Base-by-base conservation (phyloP, 345 rosid genomes). In the Rhodomyrtus tomentosa region DNA sequence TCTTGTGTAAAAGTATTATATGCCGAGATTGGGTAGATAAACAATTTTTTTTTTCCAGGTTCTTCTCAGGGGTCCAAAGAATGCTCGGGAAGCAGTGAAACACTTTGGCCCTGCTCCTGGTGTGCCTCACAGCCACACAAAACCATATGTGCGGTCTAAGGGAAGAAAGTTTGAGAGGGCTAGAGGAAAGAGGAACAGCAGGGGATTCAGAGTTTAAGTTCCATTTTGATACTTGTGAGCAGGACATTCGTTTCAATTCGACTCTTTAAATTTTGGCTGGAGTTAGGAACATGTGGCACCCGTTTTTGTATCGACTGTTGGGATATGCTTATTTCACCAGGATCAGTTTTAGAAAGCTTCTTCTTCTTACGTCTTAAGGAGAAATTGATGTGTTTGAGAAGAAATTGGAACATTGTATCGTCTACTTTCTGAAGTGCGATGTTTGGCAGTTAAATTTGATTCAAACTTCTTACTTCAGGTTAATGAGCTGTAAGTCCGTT, bases 21-120 rank as follows among this genome's bases (percentile, higher is more conserved):
- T 2, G 45, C n/a, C n/a, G 7, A 18, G 21, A 25, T 55, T 82
- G 51, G 84, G 27, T 55, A n/a, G 48, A 32, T 40, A 48, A 27
- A 7, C 0, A 3, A 38, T 22, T 2, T 38, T 24, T 45, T 32
- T 45, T 1, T 36, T 81, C 55, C 88, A 97, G 98, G 89, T 94
- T 89, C 98, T 97, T 82, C 94, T 97, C 16, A 93, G 99, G 89
- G 98, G 98, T 74, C 98, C 99, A 7, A 97, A 95, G 98, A 97
- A 94, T 82, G 87, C 95, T 5, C 96, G 99, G 83, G 99, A 97
- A 84, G 99, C 98, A 36, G 99, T 95, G 80, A 97, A 95, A 89
- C 99, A 97, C 90, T 97, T 97, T 16, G 99, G 99, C 11, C 98
- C 93, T 3, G 99, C 99, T 68, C 99, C 99, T 51, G 98, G 99